phyloP scores from a whole-genome alignment of 148 eudicot species.

The Rhododendron ferrugineum region DNA sequence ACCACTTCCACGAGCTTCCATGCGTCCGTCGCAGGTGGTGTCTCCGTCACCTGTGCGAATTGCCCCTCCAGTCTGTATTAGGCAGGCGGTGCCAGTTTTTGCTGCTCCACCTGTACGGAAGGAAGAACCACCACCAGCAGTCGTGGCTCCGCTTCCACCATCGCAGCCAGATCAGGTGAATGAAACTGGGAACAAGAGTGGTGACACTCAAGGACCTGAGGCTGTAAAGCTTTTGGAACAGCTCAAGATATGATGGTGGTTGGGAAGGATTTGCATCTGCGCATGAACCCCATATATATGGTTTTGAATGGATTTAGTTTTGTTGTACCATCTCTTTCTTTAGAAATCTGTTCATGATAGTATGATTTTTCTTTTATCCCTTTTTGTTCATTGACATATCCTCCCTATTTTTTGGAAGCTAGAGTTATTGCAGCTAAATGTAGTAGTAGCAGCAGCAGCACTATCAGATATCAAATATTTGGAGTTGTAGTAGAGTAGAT shows the following conservation, averaged over 20 bases:
- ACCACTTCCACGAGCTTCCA: constrained; percentile 38
- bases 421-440: constrained; percentile 6
- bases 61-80: constrained; percentile 47
- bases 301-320: constrained; percentile 17
- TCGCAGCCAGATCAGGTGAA: not conserved
- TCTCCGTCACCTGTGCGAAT: constrained; percentile 33
- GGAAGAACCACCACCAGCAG: constrained; percentile 18
- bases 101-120: constrained; percentile 36
- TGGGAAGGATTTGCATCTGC: constrained; percentile 24
- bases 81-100: constrained; percentile 48
- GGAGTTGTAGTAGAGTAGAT: not conserved
- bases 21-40: constrained; percentile 20
- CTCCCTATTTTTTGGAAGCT: constrained; percentile 6
- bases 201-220: constrained; percentile 22
- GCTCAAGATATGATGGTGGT: constrained; percentile 46
- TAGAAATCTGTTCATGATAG: constrained; percentile 15
- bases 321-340: constrained; percentile 9
- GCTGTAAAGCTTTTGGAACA: constrained; percentile 44
- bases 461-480: not conserved
- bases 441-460: not conserved
- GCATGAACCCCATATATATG: constrained; percentile 24
- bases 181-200: constrained; percentile 17
- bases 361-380: constrained; percentile 13
- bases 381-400: constrained; percentile 7
- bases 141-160: constrained; percentile 7